Percentiles rank a stretch among this genome's conserved stretches.
These are phyloP conservation scores for Trichoderma polysporum DNA, from an alignment of 2,329 filamentous ascomycete species.

Conservation along the genomic window DNA sequence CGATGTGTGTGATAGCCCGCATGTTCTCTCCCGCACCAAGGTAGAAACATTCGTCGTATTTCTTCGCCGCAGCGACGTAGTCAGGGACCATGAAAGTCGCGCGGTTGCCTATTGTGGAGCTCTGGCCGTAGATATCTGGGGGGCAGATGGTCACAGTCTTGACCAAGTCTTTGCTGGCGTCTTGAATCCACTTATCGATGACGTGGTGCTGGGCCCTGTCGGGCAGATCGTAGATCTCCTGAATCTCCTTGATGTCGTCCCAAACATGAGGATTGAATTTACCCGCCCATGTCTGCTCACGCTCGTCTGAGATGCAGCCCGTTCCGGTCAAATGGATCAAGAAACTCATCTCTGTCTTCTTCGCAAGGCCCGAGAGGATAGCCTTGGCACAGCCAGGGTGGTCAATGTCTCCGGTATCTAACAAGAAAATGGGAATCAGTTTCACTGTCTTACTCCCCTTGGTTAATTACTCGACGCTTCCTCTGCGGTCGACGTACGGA, in stretches of 20 bases:
- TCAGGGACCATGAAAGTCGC: not conserved
- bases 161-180: not conserved
- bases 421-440: not conserved
- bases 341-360: not conserved
- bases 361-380: not conserved
- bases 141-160: not conserved
- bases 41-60: not conserved
- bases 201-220: not conserved
- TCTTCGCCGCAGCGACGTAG: not conserved
- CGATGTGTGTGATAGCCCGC: not conserved
- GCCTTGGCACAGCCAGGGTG: not conserved
- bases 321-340: not conserved
- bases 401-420: not conserved
- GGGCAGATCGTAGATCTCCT: not conserved
- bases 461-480: too few relatives aligned
- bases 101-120: not conserved
- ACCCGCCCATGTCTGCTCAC: not conserved
- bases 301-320: not conserved
- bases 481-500: not conserved
- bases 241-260: not conserved
- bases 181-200: not conserved
- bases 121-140: not conserved
- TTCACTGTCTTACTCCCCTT: too few relatives aligned
- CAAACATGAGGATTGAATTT: not conserved
- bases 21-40: not conserved